Evolutionary conservation across 163 green algal genomes (phyloP), one percentile per base, ranked within the genome.

Genomic region (Coccomyxa subellipsoidea): DNA sequence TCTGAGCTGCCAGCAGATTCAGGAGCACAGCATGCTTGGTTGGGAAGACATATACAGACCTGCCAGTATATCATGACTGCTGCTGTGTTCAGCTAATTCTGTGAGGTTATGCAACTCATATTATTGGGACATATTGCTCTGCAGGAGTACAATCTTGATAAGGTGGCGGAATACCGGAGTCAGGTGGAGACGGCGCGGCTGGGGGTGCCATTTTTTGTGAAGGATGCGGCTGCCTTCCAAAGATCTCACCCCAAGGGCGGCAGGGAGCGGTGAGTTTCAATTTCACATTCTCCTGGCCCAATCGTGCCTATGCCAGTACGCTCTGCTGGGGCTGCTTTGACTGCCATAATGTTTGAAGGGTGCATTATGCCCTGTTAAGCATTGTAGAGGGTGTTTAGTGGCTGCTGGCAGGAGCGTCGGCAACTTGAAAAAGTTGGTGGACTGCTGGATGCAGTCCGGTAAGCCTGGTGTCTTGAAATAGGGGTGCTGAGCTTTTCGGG

Each of bases 151-250:
- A 85, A 78, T 81, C n/a, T 88, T 27, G 78, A 88, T 39, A 59
- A 53, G 36, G 73, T 31, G 12, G 77, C 53, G 1, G 54, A 72
- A 1, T 88, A 81, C 59, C 25, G 34, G 35, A 40, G 82, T 25
- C 32, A 83, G 72, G 40, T 82, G 70, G 21, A n/a, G 12, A 88
- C 82, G 1, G 12, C n/a, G 12, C 76, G 38, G 0, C 80, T 73
- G 29, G 72, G 77, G 7, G 84, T 91, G 15, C 80, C 83, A 4
- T 91, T 84, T 81, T 91, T 79, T 70, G 84, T 89, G 31, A 88
- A 89, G 73, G 38, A 76, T 38, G 34, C 27, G 0, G 9, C n/a
- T 23, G 84, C 88, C 27, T 91, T 90, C 71, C 73, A 84, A 59
- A 38, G 69, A 2, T 66, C 53, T 1, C 87, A 85, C 35, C 84